Percentiles rank a stretch among this genome's conserved stretches.
Conservation (phyloP, 768 basidiomycete genomes). For the Phallus indusiatus region DNA sequence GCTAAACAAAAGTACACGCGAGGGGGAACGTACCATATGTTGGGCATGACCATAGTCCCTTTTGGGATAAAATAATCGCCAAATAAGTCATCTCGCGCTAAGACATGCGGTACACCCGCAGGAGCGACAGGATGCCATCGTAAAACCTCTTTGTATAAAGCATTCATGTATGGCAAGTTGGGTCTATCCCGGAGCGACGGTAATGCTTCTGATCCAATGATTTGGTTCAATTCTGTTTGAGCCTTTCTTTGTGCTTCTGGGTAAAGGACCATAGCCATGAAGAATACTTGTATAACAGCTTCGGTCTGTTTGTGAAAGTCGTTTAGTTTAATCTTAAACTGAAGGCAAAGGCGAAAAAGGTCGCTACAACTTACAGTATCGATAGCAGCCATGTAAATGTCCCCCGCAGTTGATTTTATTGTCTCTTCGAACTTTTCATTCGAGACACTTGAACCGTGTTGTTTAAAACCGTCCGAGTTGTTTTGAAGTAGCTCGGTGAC, state of each 20-base stretch:
- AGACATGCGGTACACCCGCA: slow-evolving; percentile 9
- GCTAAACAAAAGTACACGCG: too few species aligned
- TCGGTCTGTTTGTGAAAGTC: slow-evolving; percentile 2
- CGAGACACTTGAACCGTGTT: background rate
- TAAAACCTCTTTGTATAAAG: slow-evolving; percentile 16
- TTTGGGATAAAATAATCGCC: slow-evolving; percentile 35
- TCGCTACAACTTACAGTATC: slow-evolving; percentile 2
- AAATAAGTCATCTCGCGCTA: slow-evolving; percentile 36
- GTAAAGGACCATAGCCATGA: slow-evolving; percentile 23
- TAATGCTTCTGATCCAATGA: slow-evolving; percentile 18
- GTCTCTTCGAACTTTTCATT: slow-evolving; percentile 1
- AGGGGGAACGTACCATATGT: slow-evolving; percentile 7
- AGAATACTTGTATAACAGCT: slow-evolving; percentile 15
- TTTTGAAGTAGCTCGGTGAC: background rate
- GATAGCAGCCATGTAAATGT: slow-evolving; percentile 2
- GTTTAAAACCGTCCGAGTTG: background rate
- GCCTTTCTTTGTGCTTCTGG: slow-evolving; percentile 25
- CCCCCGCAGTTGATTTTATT: slow-evolving; percentile 6
- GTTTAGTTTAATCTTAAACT: background rate
- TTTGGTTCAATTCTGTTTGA: slow-evolving; percentile 23
- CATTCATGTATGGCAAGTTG: slow-evolving; percentile 22
- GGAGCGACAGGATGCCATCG: slow-evolving; percentile 16
- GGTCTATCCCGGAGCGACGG: slow-evolving; percentile 20
- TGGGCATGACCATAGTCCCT: slow-evolving; percentile 20
- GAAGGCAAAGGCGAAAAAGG: background rate